Base-by-base conservation (phyloP, 768 basidiomycete species). In the Boletus pseudopeckii region DNA sequence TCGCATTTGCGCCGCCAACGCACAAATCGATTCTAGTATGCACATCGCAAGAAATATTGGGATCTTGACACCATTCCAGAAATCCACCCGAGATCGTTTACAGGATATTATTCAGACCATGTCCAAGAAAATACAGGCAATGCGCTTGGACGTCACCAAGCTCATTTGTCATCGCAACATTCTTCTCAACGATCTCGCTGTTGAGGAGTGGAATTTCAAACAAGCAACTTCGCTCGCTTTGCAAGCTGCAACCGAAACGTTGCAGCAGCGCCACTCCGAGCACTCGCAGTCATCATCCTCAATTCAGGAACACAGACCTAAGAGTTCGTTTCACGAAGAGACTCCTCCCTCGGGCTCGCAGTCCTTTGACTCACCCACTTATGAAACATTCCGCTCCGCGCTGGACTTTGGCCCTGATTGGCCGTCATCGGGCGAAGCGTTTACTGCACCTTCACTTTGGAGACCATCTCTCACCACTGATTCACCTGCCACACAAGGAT, bases 41-140 rank as follows among this genome's bases (percentile, higher is more conserved):
- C 84, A 86, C 17, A 74, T 87, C 40, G 81, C 88, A 20, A 85
- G 89, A 39, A 96, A 95, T 62, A 78, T 98, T 20, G 86, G 86
- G 2, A 81, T 88, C 40, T 77, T 98, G 37, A 88, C 91, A 15
- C 95, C 97, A 4, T 95, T 98, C 69, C 90, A 87, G 64, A 83
- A 82, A 45, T 76, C 85, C 9, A 94, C 94, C 4, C 83, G 94
- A 44, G 89, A 92, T 56, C 81, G 85, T 42, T 78, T 99, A 26
- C 72, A 80, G 22, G 61, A 72, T 22, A 77, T 84, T 3, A 74
- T 94, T 17, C 83, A 84, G 59, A 73, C 71, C 17, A 74, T 87
- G 13, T 82, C 87, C 8, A 85, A 80, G 64, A 79, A 81, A 38
- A 72, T 98, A 45, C 81, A 80, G 61, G 76, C 78, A 56, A 72